Base-by-base conservation (phyloP, 2,329 filamentous ascomycete species). In the Cordyceps pruinosa region DNA sequence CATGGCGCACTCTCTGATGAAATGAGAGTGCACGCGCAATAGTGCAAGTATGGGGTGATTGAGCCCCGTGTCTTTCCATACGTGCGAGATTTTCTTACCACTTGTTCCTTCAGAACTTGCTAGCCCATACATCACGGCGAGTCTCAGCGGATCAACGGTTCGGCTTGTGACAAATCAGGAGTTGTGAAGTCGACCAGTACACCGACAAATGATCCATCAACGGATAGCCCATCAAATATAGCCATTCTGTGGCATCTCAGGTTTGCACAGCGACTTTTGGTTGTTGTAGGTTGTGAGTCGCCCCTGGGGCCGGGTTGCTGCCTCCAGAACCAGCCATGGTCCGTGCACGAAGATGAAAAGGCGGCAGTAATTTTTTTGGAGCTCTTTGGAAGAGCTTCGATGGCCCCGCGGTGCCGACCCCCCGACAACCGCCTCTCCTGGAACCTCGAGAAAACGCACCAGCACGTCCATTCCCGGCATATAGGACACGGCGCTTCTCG, bases 351-450 rank as follows among this genome's bases (percentile, higher is more conserved):
- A n/a, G n/a, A 46, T 50, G 56, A 50, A 69, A 70, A 76, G 74
- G 74, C 75, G 74, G 70, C 73, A 73, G 72, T n/a, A 72, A 76
- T 72, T 77, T 77, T 77, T 77, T 75, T 74, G 74, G 73, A 76
- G 75, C 74, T 76, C 69, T 63, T 15, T 25, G 66, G 48, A 50
- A 66, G 66, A 73, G 72, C 68, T 69, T 64, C 65, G 64, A 62
- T 57, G 62, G 62, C 52, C 60, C 62, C 63, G 54, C 54, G 54
- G 39, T 57, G 63, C 62, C 66, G 66, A 63, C 65, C 56, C 60
- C 56, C 47, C 39, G 39, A 45, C 58, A 52, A 58, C 44, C 52
- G 48, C 60, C 56, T 47, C 51, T 48, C 58, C 60, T 51, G 49
- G 56, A 59, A 44, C 56, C 57, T 61, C 62, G 59, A 61, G 54